Conservation (phyloP, 2,329 filamentous ascomycete genomes). For the Penicillium sclerotiorum region DNA sequence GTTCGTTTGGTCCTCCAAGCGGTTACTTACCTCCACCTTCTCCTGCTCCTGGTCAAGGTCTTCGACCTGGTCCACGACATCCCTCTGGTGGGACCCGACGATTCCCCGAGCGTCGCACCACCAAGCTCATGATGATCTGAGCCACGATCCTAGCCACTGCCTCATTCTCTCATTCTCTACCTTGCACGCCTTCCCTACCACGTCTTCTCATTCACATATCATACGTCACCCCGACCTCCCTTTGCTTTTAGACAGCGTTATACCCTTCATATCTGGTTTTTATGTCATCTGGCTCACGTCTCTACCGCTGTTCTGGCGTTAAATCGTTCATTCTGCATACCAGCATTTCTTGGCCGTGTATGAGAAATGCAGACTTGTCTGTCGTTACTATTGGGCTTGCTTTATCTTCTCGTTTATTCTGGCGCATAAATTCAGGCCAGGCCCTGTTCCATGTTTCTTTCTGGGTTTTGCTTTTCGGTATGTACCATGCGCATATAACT, state of each 20-base stretch:
- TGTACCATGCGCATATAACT: slow-evolving; percentile 20
- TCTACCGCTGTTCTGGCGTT: slow-evolving; percentile 19
- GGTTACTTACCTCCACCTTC: slow-evolving; percentile 27
- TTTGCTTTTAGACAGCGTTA: slow-evolving; percentile 26
- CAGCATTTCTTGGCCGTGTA: background rate
- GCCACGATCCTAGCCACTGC: background rate
- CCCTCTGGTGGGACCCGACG: slow-evolving; percentile 38
- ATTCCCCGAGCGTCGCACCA: slow-evolving; percentile 53
- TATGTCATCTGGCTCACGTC: slow-evolving; percentile 8
- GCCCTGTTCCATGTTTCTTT: too few species aligned
- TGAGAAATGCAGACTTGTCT: too few species aligned
- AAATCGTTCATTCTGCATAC: slow-evolving; percentile 13
- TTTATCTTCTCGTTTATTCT: too few species aligned
- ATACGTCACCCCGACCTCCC: background rate
- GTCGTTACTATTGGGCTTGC: too few species aligned
- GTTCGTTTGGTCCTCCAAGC: slow-evolving; percentile 31
- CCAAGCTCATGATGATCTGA: slow-evolving; percentile 53
- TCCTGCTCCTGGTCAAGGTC: slow-evolving; percentile 21
- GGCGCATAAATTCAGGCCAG: background rate
- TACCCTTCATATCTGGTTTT: slow-evolving; percentile 19
- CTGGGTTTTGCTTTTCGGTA: slow-evolving; percentile 2
- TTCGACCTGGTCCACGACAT: slow-evolving; percentile 25
- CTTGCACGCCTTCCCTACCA: background rate
- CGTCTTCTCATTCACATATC: background rate
- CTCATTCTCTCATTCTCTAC: background rate